Evolutionary conservation across 306 rosid species (phyloP), one percentile per base, ranked within the genome.

Genomic region (Rubus idaeus): DNA sequence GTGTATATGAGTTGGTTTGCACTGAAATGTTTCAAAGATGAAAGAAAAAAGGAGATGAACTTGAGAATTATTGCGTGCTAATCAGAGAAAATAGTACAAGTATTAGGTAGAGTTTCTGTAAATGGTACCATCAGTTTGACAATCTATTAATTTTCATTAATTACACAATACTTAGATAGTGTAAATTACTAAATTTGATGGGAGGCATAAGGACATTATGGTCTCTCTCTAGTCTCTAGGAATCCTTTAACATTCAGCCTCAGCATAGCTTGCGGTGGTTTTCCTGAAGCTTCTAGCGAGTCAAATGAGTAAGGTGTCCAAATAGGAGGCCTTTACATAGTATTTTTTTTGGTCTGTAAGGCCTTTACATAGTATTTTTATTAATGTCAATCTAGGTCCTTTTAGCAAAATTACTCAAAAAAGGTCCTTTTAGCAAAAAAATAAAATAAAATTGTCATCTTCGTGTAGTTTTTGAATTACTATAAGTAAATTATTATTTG

Each of bases 151-250:
- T 35, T 72, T 50, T 5, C 58, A 16, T 26, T 44, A 5, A 26
- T 23, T 17, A 6, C 71, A 49, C 6, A 21, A 47, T 16, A 21
- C 42, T 52, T 57, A 44, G 49, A 30, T 10, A 12, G 65, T 35
- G 70, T 55, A 65, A 71, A n/a, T n/a, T n/a, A n/a, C n/a, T n/a
- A n/a, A n/a, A 73, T 65, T 39, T 73, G 58, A 71, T 17, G 51
- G 9, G 77, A 0, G 58, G 58, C n/a, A 35, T 35, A 17, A 46
- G 55, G 75, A 20, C 52, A 65, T 45, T 73, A 45, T 18, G 23
- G 63, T 55, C 74, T 20, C 49, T 49, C 42, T 61, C 0, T 11
- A 8, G 47, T 49, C 42, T 61, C 0, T 11, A 8, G 47, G 2
- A 21, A 50, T 13, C 61, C 56, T 9, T 53, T 67, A 30, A 42